A percentile compares a stretch with the other conserved stretches of the same genome.
phyloP scores from a whole-genome alignment of 352 stramenopile species.

The Phytophthora brassicae region DNA sequence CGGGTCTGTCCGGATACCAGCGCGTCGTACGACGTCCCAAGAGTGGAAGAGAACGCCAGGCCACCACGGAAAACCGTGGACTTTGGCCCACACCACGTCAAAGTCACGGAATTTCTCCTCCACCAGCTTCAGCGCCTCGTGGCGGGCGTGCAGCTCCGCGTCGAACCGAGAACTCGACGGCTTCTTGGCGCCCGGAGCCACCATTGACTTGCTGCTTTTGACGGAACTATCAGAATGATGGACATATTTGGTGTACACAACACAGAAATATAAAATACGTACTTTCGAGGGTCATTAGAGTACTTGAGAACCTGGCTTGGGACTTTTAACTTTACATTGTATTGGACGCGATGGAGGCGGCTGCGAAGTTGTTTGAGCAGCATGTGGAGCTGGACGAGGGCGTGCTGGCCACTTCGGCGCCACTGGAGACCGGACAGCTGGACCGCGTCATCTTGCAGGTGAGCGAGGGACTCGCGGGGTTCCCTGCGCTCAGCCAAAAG shows the following conservation, averaged over 20 bases:
- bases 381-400: constrained; percentile 70
- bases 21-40: constrained; percentile 51
- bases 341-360: constrained; percentile 37
- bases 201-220: too few species aligned
- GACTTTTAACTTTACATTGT: too few species aligned
- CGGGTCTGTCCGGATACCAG: constrained; percentile 45
- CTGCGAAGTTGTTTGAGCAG: constrained; percentile 48
- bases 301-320: too few species aligned
- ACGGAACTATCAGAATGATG: too few species aligned
- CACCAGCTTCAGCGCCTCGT: constrained; percentile 39
- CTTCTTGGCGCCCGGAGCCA: constrained; percentile 32
- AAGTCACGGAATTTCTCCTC: constrained; percentile 65
- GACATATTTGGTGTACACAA: too few species aligned
- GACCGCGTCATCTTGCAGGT: constrained; percentile 55
- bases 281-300: too few species aligned
- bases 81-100: constrained; percentile 81
- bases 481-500: constrained; percentile 43
- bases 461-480: constrained; percentile 42
- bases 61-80: constrained; percentile 76
- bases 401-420: constrained; percentile 63
- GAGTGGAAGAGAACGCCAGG: constrained; percentile 71
- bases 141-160: constrained; percentile 24
- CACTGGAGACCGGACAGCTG: constrained; percentile 46
- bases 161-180: constrained; percentile 26
- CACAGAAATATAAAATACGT: too few species aligned